Percentiles rank a stretch among this genome's conserved stretches.
Evolutionary conservation across 2,329 filamentous ascomycete species (phyloP).

Genomic region (Nothopassalora personata): DNA sequence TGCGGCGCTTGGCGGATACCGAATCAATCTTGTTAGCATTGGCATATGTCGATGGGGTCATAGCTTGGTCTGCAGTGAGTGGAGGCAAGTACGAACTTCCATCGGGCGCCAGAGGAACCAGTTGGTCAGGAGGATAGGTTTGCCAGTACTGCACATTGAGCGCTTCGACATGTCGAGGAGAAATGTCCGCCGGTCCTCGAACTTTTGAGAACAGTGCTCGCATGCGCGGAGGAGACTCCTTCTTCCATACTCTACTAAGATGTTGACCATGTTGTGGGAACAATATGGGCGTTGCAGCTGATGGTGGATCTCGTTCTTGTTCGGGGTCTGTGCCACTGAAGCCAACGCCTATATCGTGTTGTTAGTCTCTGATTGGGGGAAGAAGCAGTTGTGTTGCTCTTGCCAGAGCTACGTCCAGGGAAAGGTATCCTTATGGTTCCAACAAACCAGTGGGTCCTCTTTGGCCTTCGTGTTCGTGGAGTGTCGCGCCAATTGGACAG

Average conservation of each 20-base stretch:
- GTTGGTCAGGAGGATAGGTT: conserved; percentile 36
- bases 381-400: not conserved
- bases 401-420: not conserved
- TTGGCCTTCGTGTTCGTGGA: not conserved
- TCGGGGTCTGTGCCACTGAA: conserved; percentile 23
- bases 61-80: conserved; percentile 20
- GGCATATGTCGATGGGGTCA: conserved; percentile 25
- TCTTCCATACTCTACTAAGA: conserved; percentile 14
- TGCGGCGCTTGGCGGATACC: conserved; percentile 42
- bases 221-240: conserved; percentile 31
- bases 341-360: conserved; percentile 7
- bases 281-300: conserved; percentile 22
- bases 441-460: conserved; percentile 8
- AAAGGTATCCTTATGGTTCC: conserved; percentile 2
- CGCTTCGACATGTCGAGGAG: conserved; percentile 34
- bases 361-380: not conserved
- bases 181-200: conserved; percentile 40
- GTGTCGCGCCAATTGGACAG: no score
- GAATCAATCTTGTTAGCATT: conserved; percentile 39
- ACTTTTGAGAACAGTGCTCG: conserved; percentile 40
- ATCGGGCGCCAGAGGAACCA: conserved; percentile 34
- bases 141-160: conserved; percentile 40
- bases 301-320: conserved; percentile 28
- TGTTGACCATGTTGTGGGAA: conserved; percentile 21
- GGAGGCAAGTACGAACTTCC: conserved; percentile 37